Evolutionary conservation across 768 basidiomycete species (phyloP).

Genomic region (Boletus bicolor): DNA sequence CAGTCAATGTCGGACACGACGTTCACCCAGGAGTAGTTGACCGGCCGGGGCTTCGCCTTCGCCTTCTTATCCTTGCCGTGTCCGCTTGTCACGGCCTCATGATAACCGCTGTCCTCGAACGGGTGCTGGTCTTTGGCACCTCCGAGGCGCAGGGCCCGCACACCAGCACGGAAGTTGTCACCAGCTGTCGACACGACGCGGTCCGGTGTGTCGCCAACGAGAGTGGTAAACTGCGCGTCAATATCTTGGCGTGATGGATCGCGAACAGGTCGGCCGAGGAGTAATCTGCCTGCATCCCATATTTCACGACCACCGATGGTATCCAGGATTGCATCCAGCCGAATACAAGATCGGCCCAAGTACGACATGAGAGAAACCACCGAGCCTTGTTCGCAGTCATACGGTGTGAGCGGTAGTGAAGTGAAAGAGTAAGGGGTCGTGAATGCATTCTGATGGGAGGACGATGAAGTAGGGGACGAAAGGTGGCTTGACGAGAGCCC

Average conservation of each 20-base stretch:
- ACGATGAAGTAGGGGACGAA: constrained; percentile 26
- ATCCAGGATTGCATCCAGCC: constrained; percentile 80
- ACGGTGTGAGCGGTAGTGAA: constrained; percentile 28
- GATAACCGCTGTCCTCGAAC: constrained; percentile 26
- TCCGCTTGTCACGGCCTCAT: constrained; percentile 17
- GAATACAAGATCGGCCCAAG: constrained; percentile 27
- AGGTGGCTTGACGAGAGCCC: constrained; percentile 23
- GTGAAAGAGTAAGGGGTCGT: constrained; percentile 30
- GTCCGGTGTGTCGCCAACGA: constrained; percentile 68
- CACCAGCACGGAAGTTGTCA: constrained; percentile 70
- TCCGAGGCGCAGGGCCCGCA: constrained; percentile 52
- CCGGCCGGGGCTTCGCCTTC: constrained; percentile 37
- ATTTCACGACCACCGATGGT: constrained; percentile 77
- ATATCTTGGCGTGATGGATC: constrained; percentile 29
- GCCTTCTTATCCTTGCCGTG: constrained; percentile 31
- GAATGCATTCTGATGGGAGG: constrained; percentile 25
- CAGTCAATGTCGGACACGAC: constrained; percentile 78
- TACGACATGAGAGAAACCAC: constrained; percentile 26
- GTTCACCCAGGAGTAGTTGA: constrained; percentile 83
- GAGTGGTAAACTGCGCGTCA: constrained; percentile 68
- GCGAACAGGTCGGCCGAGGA: constrained; percentile 43
- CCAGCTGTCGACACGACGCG: constrained; percentile 65
- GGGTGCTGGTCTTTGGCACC: constrained; percentile 28
- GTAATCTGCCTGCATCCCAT: constrained; percentile 67
- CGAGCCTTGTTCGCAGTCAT: constrained; percentile 27